Percentiles rank a stretch among this genome's conserved stretches.
Evolutionary conservation across 257 asterid species (phyloP).

Genomic region (Fraxinus cuspidata): DNA sequence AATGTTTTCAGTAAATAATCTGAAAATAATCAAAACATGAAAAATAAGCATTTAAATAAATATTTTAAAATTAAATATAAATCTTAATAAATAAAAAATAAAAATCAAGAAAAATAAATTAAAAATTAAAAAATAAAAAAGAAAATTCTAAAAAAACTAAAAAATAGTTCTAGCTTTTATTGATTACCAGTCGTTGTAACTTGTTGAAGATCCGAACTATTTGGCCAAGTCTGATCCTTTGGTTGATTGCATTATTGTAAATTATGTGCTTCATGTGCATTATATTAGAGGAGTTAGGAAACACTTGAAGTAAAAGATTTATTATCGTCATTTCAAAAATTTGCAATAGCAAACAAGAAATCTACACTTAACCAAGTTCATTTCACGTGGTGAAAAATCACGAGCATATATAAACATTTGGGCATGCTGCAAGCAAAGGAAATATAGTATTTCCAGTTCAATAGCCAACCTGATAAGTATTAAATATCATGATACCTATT

Average conservation of each 20-base stretch:
- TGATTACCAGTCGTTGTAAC: too few relatives aligned
- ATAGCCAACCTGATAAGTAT: constrained; percentile 76
- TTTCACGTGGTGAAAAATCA: constrained; percentile 93
- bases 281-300: background rate
- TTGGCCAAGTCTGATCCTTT: too few relatives aligned
- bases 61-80: too few relatives aligned
- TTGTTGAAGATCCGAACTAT: too few relatives aligned
- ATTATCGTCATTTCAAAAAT: constrained; percentile 9
- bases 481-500: constrained; percentile 19
- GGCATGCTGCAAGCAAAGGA: constrained; percentile 81
- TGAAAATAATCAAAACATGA: too few relatives aligned
- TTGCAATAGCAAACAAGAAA: constrained; percentile 16
- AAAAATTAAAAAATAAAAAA: too few relatives aligned
- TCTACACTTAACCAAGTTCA: constrained; percentile 80
- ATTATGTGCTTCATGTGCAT: constrained; percentile 16
- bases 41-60: too few relatives aligned
- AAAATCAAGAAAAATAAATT: too few relatives aligned
- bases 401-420: constrained; percentile 79
- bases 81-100: too few relatives aligned
- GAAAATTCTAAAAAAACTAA: too few relatives aligned
- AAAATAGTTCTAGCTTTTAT: too few relatives aligned
- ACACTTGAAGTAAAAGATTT: background rate
- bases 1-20: too few relatives aligned
- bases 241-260: background rate
- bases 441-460: constrained; percentile 94